Evolutionary conservation across 768 basidiomycete genomes (phyloP).

Genomic region (Mycena belliarum): DNA sequence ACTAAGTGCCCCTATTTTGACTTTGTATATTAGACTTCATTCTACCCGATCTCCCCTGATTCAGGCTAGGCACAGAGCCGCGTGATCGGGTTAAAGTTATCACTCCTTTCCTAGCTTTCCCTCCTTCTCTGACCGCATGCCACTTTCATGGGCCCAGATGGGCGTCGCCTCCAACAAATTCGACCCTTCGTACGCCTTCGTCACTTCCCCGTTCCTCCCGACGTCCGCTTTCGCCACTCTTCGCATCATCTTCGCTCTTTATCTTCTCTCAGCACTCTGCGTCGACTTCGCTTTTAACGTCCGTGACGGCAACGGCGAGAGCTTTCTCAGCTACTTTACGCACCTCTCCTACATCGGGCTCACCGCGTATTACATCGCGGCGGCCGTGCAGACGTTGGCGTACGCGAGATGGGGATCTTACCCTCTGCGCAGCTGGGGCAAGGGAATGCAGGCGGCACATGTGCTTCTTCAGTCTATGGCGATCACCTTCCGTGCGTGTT

Average conservation of each 20-base stretch:
- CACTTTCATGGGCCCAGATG: slow-evolving; percentile 24
- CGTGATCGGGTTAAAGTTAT: no score
- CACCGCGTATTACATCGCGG: slow-evolving; percentile 61
- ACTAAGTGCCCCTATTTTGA: no score
- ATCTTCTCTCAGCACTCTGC: slow-evolving; percentile 44
- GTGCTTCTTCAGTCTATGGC: slow-evolving; percentile 52
- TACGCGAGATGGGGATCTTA: slow-evolving; percentile 46
- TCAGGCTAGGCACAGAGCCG: no score
- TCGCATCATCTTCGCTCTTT: slow-evolving; percentile 51
- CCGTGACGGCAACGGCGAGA: slow-evolving; percentile 29
- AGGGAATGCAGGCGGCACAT: slow-evolving; percentile 56
- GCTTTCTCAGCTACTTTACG: slow-evolving; percentile 58
- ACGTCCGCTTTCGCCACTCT: slow-evolving; percentile 44
- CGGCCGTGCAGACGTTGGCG: slow-evolving; percentile 51
- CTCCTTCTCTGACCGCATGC: no score
- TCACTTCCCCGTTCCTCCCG: slow-evolving; percentile 52
- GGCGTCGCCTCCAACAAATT: slow-evolving; percentile 45
- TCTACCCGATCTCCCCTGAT: no score
- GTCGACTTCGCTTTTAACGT: slow-evolving; percentile 40
- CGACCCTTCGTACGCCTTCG: slow-evolving; percentile 38
- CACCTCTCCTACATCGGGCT: slow-evolving; percentile 62
- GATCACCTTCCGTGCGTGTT: slow-evolving; percentile 60
- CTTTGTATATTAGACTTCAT: no score
- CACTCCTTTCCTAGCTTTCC: no score
- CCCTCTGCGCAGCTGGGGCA: slow-evolving; percentile 62